These are phyloP conservation scores for Venturiaceae sp. DNA, from an alignment of 2,329 filamentous ascomycete genomes.

Conservation along the genomic window DNA sequence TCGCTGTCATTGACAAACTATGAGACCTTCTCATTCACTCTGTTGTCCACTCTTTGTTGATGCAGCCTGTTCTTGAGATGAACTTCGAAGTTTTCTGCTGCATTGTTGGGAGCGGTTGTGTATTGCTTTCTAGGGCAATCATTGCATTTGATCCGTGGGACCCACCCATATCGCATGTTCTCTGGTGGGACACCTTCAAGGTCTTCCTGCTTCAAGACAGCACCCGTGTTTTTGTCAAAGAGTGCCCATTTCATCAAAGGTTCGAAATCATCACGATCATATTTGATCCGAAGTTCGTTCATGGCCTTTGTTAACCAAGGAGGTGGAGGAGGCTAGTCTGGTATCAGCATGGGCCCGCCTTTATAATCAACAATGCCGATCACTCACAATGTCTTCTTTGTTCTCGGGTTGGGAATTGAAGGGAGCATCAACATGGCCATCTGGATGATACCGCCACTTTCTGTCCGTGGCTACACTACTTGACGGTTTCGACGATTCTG, in stretches of 20 bases:
- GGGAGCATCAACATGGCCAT: constrained; percentile 56
- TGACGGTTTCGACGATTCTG: constrained; percentile 12
- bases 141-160: constrained; percentile 81
- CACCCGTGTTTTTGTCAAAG: constrained; percentile 49
- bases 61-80: constrained; percentile 82
- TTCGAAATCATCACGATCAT: constrained; percentile 78
- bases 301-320: constrained; percentile 72
- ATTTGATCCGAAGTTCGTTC: constrained; percentile 56
- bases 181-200: constrained; percentile 37
- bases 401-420: no score
- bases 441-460: constrained; percentile 23
- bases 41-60: constrained; percentile 7
- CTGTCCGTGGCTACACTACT: constrained; percentile 22
- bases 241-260: constrained; percentile 84
- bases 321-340: constrained; percentile 49
- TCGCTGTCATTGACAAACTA: background rate
- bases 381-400: no score
- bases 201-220: constrained; percentile 47
- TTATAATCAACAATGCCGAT: no score
- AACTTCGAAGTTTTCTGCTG: constrained; percentile 84
- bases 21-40: background rate
- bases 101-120: constrained; percentile 75
- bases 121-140: constrained; percentile 94
- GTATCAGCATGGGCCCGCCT: no score
- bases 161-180: constrained; percentile 66